Evolutionary conservation across 2,329 filamentous ascomycete genomes (phyloP), one percentile per base, ranked within the genome.

Genomic region (Microdochium nivale): DNA sequence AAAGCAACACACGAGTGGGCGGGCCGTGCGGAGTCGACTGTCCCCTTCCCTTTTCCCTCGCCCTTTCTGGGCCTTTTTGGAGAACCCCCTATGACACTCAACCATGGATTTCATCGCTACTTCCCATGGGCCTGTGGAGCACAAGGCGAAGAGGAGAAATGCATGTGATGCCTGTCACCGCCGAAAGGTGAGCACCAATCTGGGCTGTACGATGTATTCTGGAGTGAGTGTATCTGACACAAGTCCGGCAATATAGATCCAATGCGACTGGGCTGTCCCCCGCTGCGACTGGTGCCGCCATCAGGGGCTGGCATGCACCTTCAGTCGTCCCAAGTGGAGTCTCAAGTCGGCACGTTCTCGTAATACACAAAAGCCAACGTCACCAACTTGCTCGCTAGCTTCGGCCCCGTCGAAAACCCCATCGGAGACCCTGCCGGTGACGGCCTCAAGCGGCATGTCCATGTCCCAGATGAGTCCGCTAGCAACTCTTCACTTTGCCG

Each of bases 221-320:
- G 19, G n/a, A 40, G 19, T 13, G 35, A 19, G n/a, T 7, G 35
- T 16, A 40, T 11, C 35, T 40, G n/a, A 40, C 35, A 40, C 19
- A n/a, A 8, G 11, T 40, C 11, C 5, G 49, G 48, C 30, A 52
- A 24, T 23, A 16, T 50, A 76, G 73, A 78, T 78, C 53, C 75
- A 77, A 66, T 79, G 76, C 55, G 75, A 75, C 57, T 66, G 65
- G 2, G 65, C 65, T 16, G 53, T 65, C 10, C 69, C 71, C 3
- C 64, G 67, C 48, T 78, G 75, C 61, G 72, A 78, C 59, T 78
- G 74, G 74, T 78, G 75, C 57, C 67, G 64, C 49, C 72, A 77
- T 59, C 75, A 77, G 55, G 62, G 67, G 51, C 64, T 74, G 21
- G 59, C 67, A 19, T 79, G 76, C 60, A 77, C 72, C 8, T 78